Conservation (phyloP, 2,329 filamentous ascomycete species). For the Hypoxylon sp. region DNA sequence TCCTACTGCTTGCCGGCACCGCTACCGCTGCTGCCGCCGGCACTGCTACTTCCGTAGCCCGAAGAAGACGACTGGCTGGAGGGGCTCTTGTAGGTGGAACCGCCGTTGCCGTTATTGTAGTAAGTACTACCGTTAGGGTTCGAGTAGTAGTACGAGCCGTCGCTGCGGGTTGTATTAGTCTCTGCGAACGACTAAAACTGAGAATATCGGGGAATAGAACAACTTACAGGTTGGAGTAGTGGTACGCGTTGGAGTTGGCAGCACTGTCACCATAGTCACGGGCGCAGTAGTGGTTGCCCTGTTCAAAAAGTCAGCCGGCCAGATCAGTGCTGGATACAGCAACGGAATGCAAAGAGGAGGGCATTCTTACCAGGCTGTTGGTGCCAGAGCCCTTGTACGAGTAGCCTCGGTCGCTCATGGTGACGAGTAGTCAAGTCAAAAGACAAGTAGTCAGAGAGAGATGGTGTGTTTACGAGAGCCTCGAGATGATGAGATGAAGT, state of each 20-base stretch:
- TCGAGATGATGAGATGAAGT: not conserved
- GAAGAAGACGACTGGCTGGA: conserved; percentile 49
- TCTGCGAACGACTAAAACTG: not conserved
- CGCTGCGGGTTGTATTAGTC: conserved; percentile 43
- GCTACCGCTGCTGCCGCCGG: conserved; percentile 24
- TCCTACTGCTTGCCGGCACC: conserved; percentile 22
- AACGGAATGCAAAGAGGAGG: not conserved
- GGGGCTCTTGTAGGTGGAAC: conserved; percentile 67
- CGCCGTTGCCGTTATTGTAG: conserved; percentile 67
- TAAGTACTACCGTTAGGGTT: conserved; percentile 75
- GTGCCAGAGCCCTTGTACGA: conserved; percentile 62
- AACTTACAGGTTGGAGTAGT: conserved; percentile 70
- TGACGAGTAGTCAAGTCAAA: conserved; percentile 25
- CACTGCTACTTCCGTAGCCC: conserved; percentile 30
- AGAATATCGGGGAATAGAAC: not conserved
- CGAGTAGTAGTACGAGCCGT: conserved; percentile 78
- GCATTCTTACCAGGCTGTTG: conserved; percentile 64
- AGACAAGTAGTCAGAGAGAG: not conserved
- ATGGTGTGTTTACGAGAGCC: not conserved
- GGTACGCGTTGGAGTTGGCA: conserved; percentile 66
- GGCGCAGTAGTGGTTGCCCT: conserved; percentile 74
- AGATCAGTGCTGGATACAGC: no score
- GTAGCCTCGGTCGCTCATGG: conserved; percentile 47
- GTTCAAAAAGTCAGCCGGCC: not conserved
- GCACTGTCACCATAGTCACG: conserved; percentile 68